phyloP scores from a whole-genome alignment of 495 filamentous ascomycete genomes.

The Aspergillus steynii region DNA sequence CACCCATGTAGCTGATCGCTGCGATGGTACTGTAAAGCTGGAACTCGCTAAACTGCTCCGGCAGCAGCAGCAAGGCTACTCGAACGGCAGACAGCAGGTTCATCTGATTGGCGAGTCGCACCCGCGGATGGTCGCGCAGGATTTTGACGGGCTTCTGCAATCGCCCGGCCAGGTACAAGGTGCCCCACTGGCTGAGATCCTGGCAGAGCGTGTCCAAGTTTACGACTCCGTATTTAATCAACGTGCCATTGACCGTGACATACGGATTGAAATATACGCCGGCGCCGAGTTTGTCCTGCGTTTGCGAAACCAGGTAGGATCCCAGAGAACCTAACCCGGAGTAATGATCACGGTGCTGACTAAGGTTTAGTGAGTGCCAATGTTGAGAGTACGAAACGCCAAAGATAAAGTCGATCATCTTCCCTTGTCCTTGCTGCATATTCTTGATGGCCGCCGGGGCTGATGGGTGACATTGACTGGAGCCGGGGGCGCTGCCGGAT shows the following conservation, averaged over 20 bases:
- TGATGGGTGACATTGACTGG: conserved; percentile 66
- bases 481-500: conserved; percentile 48
- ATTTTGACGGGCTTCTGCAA: conserved; percentile 98
- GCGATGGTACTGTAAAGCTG: conserved; percentile 88
- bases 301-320: conserved; percentile 74
- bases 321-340: conserved; percentile 82
- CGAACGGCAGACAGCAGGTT: conserved; percentile 90
- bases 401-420: conserved; percentile 99
- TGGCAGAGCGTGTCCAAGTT: conserved; percentile 83
- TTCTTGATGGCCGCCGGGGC: conserved; percentile 73
- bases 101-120: conserved; percentile 90
- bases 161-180: conserved; percentile 88
- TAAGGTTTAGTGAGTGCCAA: conserved; percentile 91
- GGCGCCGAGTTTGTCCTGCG: conserved; percentile 87
- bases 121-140: conserved; percentile 84
- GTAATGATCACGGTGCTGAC: conserved; percentile 89
- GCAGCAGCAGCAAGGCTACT: conserved; percentile 83
- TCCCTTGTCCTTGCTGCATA: conserved; percentile 80
- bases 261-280: conserved; percentile 98
- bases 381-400: conserved; percentile 94
- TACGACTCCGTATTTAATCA: conserved; percentile 97
- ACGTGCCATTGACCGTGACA: conserved; percentile 88
- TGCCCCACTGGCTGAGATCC: conserved; percentile 88
- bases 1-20: conserved; percentile 88
- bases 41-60: conserved; percentile 79